Evolutionary conservation across 306 rosid species (phyloP), one percentile per base, ranked within the genome.

Genomic region (Cotoneaster glaucophyllus): DNA sequence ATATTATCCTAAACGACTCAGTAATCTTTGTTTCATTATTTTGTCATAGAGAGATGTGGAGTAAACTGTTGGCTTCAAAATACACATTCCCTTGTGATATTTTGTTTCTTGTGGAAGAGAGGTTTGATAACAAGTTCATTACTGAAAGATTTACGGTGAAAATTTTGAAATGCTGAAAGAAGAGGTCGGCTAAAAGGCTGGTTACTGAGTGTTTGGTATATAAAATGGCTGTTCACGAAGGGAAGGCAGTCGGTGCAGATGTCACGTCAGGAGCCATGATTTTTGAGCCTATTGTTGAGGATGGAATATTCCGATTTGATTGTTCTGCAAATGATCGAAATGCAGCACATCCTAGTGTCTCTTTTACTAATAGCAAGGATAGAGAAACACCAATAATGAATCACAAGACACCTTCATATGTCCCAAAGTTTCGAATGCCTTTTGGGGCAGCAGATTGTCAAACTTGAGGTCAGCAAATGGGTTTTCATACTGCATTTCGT

Each of bases 271-370:
- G 96, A 75, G 79, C 76, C 72, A 93, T 91, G 98, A 88, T 84
- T 77, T 91, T 68, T 68, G 86, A 84, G 78, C 91, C 96, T 75
- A 87, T 93, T 56, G 54, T 93, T 81, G 93, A 85, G 78, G 93
- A 90, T 39, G 92, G 96, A 58, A 87, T 93, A 54, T 93, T 89
- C 71, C 89, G 97, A 76, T 93, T 91, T 79, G 97, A 93, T 80
- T 93, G 97, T 87, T 90, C 96, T 71, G 77, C 78, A 48, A 66
- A 78, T 79, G 93, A 83, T 84, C 87, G 90, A 83, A 80, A 71
- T 69, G 90, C 84, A 73, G 92, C 93, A 69, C 73, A 37, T 84
- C 97, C 98, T 11, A 93, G 97, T 77, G 34, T 89, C 75, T 91
- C 97, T 67, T 93, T 93, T 76, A 57, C 74, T 52, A 86, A 87